phyloP scores from a whole-genome alignment of 2,329 filamentous ascomycete species.

The Aspergillus sp. region DNA sequence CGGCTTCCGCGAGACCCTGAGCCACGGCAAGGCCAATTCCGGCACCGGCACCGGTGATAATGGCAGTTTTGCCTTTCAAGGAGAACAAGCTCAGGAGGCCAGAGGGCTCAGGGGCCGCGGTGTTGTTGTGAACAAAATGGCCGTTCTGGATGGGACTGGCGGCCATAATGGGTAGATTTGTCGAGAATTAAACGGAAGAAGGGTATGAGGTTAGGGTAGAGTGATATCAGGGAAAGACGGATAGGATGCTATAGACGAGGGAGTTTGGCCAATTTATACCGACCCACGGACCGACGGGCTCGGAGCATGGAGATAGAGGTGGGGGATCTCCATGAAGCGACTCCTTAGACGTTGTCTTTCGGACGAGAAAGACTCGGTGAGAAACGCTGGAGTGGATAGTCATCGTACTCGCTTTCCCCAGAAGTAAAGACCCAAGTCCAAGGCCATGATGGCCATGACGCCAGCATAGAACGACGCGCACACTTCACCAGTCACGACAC shows the following conservation, averaged over 20 bases:
- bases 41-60: constrained; percentile 68
- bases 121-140: constrained; percentile 60
- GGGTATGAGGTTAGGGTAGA: too few relatives aligned
- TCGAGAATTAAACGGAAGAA: too few relatives aligned
- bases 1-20: constrained; percentile 65
- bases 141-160: constrained; percentile 42
- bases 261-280: neutral
- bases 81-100: constrained; percentile 67
- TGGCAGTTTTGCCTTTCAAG: constrained; percentile 67
- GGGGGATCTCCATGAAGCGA: neutral
- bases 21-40: constrained; percentile 68
- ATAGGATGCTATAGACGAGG: neutral
- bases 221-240: too few relatives aligned
- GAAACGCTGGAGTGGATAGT: neutral
- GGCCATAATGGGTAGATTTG: constrained; percentile 29
- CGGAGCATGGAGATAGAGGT: neutral
- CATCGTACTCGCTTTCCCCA: neutral
- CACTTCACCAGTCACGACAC: neutral
- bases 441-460: neutral
- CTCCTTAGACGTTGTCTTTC: neutral
- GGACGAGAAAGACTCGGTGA: neutral
- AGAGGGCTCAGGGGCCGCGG: constrained; percentile 42
- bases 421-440: too few relatives aligned
- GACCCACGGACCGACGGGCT: neutral
- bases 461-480: neutral